These are phyloP conservation scores for Xylariaceae sp. DNA, from an alignment of 2,329 filamentous ascomycete genomes.

Conservation along the genomic window DNA sequence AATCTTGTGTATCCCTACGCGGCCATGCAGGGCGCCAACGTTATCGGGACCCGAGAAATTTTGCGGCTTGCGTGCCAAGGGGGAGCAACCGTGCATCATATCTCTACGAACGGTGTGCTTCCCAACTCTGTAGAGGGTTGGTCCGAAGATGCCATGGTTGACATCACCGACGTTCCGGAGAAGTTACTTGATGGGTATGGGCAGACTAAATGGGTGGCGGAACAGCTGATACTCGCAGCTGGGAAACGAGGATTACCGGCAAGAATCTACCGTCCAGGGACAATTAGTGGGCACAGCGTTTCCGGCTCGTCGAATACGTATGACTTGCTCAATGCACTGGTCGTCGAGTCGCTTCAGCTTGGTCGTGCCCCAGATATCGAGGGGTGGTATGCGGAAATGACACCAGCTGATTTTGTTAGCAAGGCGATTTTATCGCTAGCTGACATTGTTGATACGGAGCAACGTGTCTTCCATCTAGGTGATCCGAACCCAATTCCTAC, in stretches of 20 bases:
- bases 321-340: slow-evolving; percentile 76
- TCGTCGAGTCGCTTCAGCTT: slow-evolving; percentile 78
- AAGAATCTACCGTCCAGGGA: slow-evolving; percentile 74
- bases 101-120: slow-evolving; percentile 81
- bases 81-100: slow-evolving; percentile 76
- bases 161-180: slow-evolving; percentile 69
- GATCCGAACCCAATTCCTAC: slow-evolving; percentile 74
- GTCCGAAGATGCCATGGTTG: slow-evolving; percentile 71
- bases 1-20: slow-evolving; percentile 85
- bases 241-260: slow-evolving; percentile 71
- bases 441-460: slow-evolving; percentile 65
- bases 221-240: slow-evolving; percentile 75
- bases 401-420: slow-evolving; percentile 81
- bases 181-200: slow-evolving; percentile 77
- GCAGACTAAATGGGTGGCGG: slow-evolving; percentile 82
- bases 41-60: slow-evolving; percentile 79
- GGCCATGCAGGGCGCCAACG: slow-evolving; percentile 74
- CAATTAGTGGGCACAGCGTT: slow-evolving; percentile 77
- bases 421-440: slow-evolving; percentile 74
- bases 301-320: slow-evolving; percentile 79
- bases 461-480: slow-evolving; percentile 75
- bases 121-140: slow-evolving; percentile 73
- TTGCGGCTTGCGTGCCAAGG: slow-evolving; percentile 71
- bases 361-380: slow-evolving; percentile 73
- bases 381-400: slow-evolving; percentile 83